phyloP scores from a whole-genome alignment of 2,329 filamentous ascomycete genomes.

The Aphanocladium album region DNA sequence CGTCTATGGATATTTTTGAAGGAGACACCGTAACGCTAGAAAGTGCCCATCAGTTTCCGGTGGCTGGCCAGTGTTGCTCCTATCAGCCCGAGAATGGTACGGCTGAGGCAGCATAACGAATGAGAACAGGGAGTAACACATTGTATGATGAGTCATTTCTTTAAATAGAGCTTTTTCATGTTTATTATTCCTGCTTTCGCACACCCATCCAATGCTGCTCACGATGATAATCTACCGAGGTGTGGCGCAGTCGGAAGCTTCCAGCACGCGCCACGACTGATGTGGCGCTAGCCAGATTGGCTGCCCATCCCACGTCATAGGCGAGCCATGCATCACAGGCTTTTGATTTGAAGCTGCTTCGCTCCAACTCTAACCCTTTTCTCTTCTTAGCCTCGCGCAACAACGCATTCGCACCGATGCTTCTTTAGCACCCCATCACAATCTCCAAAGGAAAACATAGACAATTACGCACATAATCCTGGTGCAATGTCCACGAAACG shows the following conservation, averaged over 20 bases:
- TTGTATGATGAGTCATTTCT: no score
- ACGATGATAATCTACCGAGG: not conserved
- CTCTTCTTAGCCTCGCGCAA: not conserved
- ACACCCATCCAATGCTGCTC: no score
- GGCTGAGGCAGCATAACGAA: no score
- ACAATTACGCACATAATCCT: not conserved
- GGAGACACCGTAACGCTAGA: no score
- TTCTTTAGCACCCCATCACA: not conserved
- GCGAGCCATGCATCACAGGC: not conserved
- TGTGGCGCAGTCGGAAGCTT: conserved; percentile 1
- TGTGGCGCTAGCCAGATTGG: not conserved
- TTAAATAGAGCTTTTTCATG: no score
- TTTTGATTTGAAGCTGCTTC: not conserved
- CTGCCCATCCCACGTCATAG: not conserved
- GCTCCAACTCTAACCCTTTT: not conserved
- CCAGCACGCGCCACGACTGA: not conserved
- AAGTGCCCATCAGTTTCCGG: no score
- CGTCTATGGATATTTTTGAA: no score
- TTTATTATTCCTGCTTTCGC: no score
- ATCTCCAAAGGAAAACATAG: not conserved
- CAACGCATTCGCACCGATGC: not conserved
- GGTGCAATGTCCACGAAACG: conserved; percentile 23
- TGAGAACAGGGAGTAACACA: no score
- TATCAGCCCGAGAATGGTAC: no score
- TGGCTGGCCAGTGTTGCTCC: no score